Conservation (phyloP, 2,329 filamentous ascomycete species). For the Hymenoscyphus salicellus region DNA sequence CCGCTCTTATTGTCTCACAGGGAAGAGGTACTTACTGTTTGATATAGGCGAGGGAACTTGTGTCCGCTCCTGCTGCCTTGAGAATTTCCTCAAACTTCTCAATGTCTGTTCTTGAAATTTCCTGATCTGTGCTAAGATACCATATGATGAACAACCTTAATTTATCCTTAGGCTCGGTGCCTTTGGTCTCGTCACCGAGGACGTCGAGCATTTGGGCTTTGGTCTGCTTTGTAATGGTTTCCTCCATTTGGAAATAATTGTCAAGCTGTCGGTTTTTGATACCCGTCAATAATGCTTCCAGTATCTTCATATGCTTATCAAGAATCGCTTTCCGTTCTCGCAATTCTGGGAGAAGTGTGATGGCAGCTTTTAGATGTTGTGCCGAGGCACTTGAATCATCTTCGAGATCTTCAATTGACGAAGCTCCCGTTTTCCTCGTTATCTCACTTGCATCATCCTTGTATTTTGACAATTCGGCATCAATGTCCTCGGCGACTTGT, state of each 20-base stretch:
- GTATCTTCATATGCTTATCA: conserved; percentile 99
- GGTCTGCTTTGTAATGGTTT: conserved; percentile 85
- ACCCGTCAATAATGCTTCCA: conserved; percentile 70
- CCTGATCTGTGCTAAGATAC: conserved; percentile 90
- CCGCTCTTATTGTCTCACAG: background rate
- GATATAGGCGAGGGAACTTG: conserved; percentile 77
- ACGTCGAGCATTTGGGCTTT: conserved; percentile 86
- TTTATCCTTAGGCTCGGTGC: conserved; percentile 82
- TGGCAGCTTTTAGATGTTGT: conserved; percentile 92
- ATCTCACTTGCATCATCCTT: conserved; percentile 93
- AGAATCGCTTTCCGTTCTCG: conserved; percentile 87
- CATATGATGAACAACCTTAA: conserved; percentile 94
- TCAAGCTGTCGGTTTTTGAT: conserved; percentile 95
- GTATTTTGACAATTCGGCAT: conserved; percentile 87
- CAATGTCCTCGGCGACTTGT: conserved; percentile 93
- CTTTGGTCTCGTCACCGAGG: conserved; percentile 77
- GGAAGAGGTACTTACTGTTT: conserved; percentile 60
- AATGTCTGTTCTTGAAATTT: conserved; percentile 78
- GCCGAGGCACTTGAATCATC: conserved; percentile 86
- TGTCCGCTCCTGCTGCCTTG: conserved; percentile 70
- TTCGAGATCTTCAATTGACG: conserved; percentile 86
- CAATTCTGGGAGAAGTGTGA: conserved; percentile 87
- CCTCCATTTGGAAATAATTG: conserved; percentile 93
- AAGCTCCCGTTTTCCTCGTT: conserved; percentile 91
- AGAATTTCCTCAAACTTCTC: conserved; percentile 83